phyloP scores from a whole-genome alignment of 495 filamentous ascomycete species.

The Penicillium lagena region DNA sequence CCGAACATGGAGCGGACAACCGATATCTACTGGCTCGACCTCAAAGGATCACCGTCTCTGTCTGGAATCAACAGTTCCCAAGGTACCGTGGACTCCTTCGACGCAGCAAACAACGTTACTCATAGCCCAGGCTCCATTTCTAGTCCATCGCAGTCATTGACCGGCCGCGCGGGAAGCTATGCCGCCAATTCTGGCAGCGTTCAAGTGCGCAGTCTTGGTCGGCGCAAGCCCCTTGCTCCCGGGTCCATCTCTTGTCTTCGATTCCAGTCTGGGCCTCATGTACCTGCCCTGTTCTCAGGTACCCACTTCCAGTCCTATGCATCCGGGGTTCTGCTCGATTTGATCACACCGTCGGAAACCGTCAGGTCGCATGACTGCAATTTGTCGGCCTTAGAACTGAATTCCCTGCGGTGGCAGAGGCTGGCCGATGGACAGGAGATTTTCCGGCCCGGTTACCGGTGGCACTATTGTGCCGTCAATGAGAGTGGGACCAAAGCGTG shows the following conservation, averaged over 20 bases:
- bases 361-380: constrained; percentile 81
- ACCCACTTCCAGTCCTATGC: constrained; percentile 93
- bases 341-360: constrained; percentile 85
- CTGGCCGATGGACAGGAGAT: constrained; percentile 89
- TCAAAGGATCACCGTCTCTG: constrained; percentile 81
- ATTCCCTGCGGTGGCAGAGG: constrained; percentile 84
- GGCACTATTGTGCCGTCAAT: constrained; percentile 96
- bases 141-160: constrained; percentile 34
- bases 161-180: constrained; percentile 63
- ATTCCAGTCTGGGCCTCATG: constrained; percentile 81
- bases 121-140: constrained; percentile 37
- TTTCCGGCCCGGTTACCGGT: constrained; percentile 78
- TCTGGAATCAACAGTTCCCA: constrained; percentile 61
- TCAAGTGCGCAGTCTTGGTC: constrained; percentile 68
- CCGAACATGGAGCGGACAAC: constrained; percentile 94
- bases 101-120: constrained; percentile 24
- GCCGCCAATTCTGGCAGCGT: constrained; percentile 84
- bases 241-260: constrained; percentile 84
- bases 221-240: constrained; percentile 67
- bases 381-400: constrained; percentile 78
- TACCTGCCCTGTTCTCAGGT: constrained; percentile 81
- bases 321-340: constrained; percentile 85
- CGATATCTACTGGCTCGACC: constrained; percentile 94
- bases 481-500: constrained; percentile 91
- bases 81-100: constrained; percentile 49